Base-by-base conservation (phyloP, 139 green algal genomes). In the Microglena sp. region DNA sequence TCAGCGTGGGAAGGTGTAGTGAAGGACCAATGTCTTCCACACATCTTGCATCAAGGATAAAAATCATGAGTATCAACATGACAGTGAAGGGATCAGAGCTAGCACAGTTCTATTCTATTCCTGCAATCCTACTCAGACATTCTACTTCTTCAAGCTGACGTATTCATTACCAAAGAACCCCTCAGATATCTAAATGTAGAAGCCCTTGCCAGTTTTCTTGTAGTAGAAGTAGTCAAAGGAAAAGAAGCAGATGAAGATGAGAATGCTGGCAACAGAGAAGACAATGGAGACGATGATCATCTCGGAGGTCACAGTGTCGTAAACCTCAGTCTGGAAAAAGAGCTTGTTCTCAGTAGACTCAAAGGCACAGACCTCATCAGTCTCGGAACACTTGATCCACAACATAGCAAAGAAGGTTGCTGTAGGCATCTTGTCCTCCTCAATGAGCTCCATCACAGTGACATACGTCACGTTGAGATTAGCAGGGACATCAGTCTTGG, bases 241-340 rank as follows among this genome's bases (percentile, higher is more conserved):
- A 6, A 44, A 53, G 56, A 66, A 75, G 22, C 43, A 1, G 26
- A 72, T 66, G 3, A 80, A 70, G 54, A 76, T 66, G 2, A 75
- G n/a, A 8, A 65, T 59, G 29, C 58, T 30, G 34, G 70, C 64
- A 24, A 80, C 40, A 21, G 64, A 67, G 32, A 80, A 26, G n/a
- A 73, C 63, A 36, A 76, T 80, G 44, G 73, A 63, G 5, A 64
- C 68, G n/a, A 58, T 68, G 15, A 33, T 60, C 67, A 79, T 71
- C 32, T 32, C 35, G 2, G 62, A 46, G 0, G 73, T 79, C 50
- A 74, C 75, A 53, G 55, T 63, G 27, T 30, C 40, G 4, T 62
- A 21, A 4, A 68, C 73, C 0, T 43, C 33, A 0, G 67, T 69
- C 61, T 70, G 36, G 21, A 79, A 8, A 46, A n/a, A 46, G 55